Conservation (phyloP, 306 rosid species). For the Arachis stenosperma region DNA sequence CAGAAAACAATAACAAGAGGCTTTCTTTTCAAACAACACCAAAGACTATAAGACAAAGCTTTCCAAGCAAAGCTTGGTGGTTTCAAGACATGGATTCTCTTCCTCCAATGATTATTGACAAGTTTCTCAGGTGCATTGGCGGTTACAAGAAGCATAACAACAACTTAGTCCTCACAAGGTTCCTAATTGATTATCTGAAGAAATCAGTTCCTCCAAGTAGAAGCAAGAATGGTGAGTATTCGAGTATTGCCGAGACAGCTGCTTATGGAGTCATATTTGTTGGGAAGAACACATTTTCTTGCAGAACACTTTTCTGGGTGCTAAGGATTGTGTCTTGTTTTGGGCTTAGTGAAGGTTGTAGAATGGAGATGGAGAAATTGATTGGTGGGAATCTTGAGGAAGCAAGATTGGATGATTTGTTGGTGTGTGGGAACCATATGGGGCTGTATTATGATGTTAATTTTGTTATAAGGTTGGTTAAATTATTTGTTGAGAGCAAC, state of each 20-base stretch:
- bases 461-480: slow-evolving; percentile 66
- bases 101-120: slow-evolving; percentile 66
- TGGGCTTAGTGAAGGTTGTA: slow-evolving; percentile 55
- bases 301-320: slow-evolving; percentile 71
- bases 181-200: slow-evolving; percentile 71
- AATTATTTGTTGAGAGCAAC: slow-evolving; percentile 50
- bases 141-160: slow-evolving; percentile 52
- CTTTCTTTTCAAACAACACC: slow-evolving; percentile 51
- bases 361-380: slow-evolving; percentile 63
- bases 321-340: slow-evolving; percentile 60
- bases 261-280: slow-evolving; percentile 55
- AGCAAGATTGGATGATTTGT: slow-evolving; percentile 73
- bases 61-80: slow-evolving; percentile 72
- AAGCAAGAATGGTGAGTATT: slow-evolving; percentile 38
- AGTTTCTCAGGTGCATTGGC: slow-evolving; percentile 51
- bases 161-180: slow-evolving; percentile 63
- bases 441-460: slow-evolving; percentile 68
- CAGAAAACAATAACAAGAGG: slow-evolving; percentile 49
- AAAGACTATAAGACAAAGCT: slow-evolving; percentile 44
- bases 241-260: slow-evolving; percentile 68
- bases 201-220: slow-evolving; percentile 44
- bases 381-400: slow-evolving; percentile 69
- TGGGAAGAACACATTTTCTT: slow-evolving; percentile 60
- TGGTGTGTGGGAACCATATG: slow-evolving; percentile 56
- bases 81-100: slow-evolving; percentile 67